phyloP scores from a whole-genome alignment of 208 protist species.

The Histomonas meleagridis region DNA sequence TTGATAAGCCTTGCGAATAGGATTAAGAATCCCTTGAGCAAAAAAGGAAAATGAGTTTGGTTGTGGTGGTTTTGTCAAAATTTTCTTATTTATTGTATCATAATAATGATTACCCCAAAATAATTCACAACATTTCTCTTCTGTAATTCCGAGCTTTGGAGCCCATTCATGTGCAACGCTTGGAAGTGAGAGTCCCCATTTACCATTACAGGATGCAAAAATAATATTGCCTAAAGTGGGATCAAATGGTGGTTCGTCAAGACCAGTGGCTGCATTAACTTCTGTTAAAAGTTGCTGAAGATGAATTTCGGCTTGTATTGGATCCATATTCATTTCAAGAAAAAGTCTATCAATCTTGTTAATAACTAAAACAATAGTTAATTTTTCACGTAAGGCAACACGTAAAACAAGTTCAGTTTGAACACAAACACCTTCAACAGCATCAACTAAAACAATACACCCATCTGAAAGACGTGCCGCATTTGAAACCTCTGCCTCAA shows the following conservation, averaged over 20 bases:
- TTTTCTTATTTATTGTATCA: conserved; percentile 73
- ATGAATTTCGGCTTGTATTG: conserved; percentile 72
- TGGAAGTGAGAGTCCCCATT: conserved; percentile 60
- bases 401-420: conserved; percentile 69
- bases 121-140: conserved; percentile 57
- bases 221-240: conserved; percentile 85
- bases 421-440: conserved; percentile 84
- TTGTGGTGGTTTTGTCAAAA: conserved; percentile 50
- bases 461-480: conserved; percentile 89
- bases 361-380: conserved; percentile 82
- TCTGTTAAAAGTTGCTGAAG: conserved; percentile 75
- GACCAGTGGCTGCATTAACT: conserved; percentile 62
- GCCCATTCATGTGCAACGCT: conserved; percentile 34
- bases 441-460: conserved; percentile 87
- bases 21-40: conserved; percentile 12
- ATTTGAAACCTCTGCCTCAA: conserved; percentile 82
- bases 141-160: conserved; percentile 31
- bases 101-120: conserved; percentile 90
- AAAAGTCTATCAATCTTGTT: conserved; percentile 96
- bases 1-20: conserved; percentile 37
- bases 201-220: conserved; percentile 81
- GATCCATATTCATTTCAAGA: conserved; percentile 69
- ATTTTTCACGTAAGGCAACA: conserved; percentile 66
- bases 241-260: conserved; percentile 57
- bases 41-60: conserved; percentile 8